Conservation (phyloP, 768 basidiomycete genomes). For the Sutorius australiensis region DNA sequence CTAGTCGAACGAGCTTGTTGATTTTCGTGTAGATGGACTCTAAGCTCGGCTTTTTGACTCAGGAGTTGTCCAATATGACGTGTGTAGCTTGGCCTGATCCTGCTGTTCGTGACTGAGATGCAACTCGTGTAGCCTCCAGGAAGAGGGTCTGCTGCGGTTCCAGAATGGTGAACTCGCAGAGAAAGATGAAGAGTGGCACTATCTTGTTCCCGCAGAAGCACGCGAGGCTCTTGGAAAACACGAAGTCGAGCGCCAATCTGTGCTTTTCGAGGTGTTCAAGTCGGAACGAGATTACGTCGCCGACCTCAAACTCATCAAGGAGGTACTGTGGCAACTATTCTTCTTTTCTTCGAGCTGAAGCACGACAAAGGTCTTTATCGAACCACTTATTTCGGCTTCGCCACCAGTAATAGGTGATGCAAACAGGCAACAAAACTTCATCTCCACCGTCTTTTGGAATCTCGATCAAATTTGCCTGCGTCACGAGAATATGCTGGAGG, state of each 20-base stretch:
- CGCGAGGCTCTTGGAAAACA: slow-evolving; percentile 64
- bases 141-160: slow-evolving; percentile 62
- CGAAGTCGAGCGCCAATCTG: slow-evolving; percentile 82
- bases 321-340: slow-evolving; percentile 41
- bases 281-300: slow-evolving; percentile 85
- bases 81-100: slow-evolving; percentile 25
- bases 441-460: slow-evolving; percentile 84
- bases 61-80: slow-evolving; percentile 38
- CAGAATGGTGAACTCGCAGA: slow-evolving; percentile 63
- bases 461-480: slow-evolving; percentile 60
- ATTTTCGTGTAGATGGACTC: slow-evolving; percentile 23
- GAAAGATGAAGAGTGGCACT: slow-evolving; percentile 80
- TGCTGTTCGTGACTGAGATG: slow-evolving; percentile 11
- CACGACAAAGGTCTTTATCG: slow-evolving; percentile 61
- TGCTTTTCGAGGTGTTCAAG: slow-evolving; percentile 86
- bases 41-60: slow-evolving; percentile 28
- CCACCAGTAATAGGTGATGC: slow-evolving; percentile 61
- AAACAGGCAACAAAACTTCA: slow-evolving; percentile 56
- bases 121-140: slow-evolving; percentile 45
- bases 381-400: slow-evolving; percentile 53
- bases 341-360: slow-evolving; percentile 2
- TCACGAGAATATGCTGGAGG: slow-evolving; percentile 64
- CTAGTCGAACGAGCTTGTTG: background rate
- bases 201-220: slow-evolving; percentile 70
- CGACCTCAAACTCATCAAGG: slow-evolving; percentile 68